Percentiles rank a stretch among this genome's conserved stretches.
Evolutionary conservation across 805 yeast genomes (phyloP).

Genomic region (Saturnispora saitoi): DNA sequence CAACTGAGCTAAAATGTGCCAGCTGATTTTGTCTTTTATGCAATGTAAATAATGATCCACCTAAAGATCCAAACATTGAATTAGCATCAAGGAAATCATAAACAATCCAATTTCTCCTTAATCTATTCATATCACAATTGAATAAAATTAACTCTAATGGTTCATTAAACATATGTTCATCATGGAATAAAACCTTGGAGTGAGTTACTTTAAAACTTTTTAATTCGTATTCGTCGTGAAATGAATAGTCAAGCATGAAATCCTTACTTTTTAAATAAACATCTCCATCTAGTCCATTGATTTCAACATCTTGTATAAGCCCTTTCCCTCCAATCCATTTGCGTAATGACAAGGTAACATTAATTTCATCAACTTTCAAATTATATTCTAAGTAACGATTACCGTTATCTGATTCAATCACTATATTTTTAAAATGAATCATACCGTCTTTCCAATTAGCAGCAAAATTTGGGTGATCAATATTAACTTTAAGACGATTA

Average conservation of each 20-base stretch:
- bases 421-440: constrained; percentile 37
- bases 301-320: constrained; percentile 38
- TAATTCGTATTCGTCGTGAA: constrained; percentile 30
- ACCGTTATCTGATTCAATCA: constrained; percentile 17
- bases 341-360: constrained; percentile 38
- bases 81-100: constrained; percentile 63
- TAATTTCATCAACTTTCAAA: constrained; percentile 35
- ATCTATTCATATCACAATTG: constrained; percentile 54
- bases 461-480: constrained; percentile 28
- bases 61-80: constrained; percentile 64
- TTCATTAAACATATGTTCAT: constrained; percentile 16
- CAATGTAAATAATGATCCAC: constrained; percentile 66
- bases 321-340: constrained; percentile 53
- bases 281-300: constrained; percentile 40
- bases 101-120: constrained; percentile 49
- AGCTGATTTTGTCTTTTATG: constrained; percentile 62
- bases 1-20: constrained; percentile 34
- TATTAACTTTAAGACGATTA: constrained; percentile 24
- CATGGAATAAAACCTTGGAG: constrained; percentile 32
- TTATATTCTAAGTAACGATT: constrained; percentile 20
- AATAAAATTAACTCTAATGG: constrained; percentile 49
- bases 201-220: constrained; percentile 41
- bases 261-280: constrained; percentile 15
- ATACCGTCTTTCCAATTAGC: constrained; percentile 43
- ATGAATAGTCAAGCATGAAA: constrained; percentile 17